Evolutionary conservation across 2,329 filamentous ascomycete species (phyloP).

Genomic region (Mollisia scopiformis): DNA sequence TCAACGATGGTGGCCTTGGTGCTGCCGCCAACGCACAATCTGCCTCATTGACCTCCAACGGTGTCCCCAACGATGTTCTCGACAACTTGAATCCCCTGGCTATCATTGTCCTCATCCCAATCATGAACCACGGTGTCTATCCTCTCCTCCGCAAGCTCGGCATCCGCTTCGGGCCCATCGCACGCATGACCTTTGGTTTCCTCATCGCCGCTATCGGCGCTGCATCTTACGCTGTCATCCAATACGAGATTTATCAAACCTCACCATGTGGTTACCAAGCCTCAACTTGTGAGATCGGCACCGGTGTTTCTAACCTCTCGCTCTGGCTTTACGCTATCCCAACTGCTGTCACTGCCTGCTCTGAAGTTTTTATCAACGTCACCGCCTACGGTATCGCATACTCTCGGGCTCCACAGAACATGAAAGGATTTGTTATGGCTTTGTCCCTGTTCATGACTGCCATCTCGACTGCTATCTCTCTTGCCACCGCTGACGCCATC

Average conservation of each 20-base stretch:
- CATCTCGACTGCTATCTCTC: conserved; percentile 40
- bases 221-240: conserved; percentile 57
- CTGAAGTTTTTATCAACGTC: conserved; percentile 59
- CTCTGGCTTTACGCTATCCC: conserved; percentile 40
- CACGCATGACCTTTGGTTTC: conserved; percentile 74
- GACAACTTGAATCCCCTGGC: conserved; percentile 76
- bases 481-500: conserved; percentile 22
- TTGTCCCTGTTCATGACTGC: conserved; percentile 73
- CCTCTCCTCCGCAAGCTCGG: conserved; percentile 65
- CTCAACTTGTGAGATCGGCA: conserved; percentile 18
- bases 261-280: conserved; percentile 57
- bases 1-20: conserved; percentile 30
- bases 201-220: conserved; percentile 63
- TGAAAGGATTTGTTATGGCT: conserved; percentile 73
- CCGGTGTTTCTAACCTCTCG: conserved; percentile 25
- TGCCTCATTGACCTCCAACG: conserved; percentile 66
- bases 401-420: conserved; percentile 76
- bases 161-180: conserved; percentile 73
- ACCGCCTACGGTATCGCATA: conserved; percentile 76
- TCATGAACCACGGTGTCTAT: conserved; percentile 70
- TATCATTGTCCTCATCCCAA: conserved; percentile 73
- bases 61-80: conserved; percentile 78
- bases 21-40: conserved; percentile 50
- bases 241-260: conserved; percentile 64
- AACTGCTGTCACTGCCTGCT: conserved; percentile 52